Base-by-base conservation (phyloP, 306 rosid genomes). In the Trifolium pratense region DNA sequence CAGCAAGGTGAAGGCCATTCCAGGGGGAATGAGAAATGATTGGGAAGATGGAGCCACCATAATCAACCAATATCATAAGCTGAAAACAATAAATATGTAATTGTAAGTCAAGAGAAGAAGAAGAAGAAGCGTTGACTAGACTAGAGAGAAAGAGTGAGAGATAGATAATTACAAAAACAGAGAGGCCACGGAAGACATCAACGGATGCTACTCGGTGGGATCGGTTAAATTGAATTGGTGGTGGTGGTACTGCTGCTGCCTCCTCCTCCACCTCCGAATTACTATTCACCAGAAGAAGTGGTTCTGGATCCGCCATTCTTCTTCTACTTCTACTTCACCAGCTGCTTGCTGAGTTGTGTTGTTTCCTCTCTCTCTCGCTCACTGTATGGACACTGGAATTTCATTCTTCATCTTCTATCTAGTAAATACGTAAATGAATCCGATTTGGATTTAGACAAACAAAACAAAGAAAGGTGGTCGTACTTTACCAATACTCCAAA, bases 111-210 rank as follows among this genome's bases (percentile, higher is more conserved):
- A 31, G 43, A 1, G 16, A 26, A 21, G 6, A 60, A 16, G 11
- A 4, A 36, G 48, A 63, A 36, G 29, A 17, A 16, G 4, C 42
- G 66, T 62, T 53, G 80, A 76, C 79, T 11, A 26, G 17, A 21
- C 31, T n/a, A 29, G 9, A 55, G 59, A 37, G 61, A 75, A 14
- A 45, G 46, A 3, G 45, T 68, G 79, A 31, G 1, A n/a, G n/a
- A n/a, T n/a, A n/a, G n/a, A n/a, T n/a, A n/a, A n/a, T n/a, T 68
- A 93, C 98, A 43, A 93, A 82, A 78, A 93, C 97, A 71, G 91
- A 87, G 84, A 93, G 93, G 64, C 98, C 98, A 14, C 98, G 97
- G 79, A 93, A 91, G 85, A 91, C 96, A 25, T 93, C 98, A 43
- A 93, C 80, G 18, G 98, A 93, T 70, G 86, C 89, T 70, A 93